A percentile compares a stretch with the other conserved stretches of the same genome.
These are phyloP conservation scores for Lycium ferocissimum DNA, from an alignment of 257 asterid species.

Conservation along the genomic window DNA sequence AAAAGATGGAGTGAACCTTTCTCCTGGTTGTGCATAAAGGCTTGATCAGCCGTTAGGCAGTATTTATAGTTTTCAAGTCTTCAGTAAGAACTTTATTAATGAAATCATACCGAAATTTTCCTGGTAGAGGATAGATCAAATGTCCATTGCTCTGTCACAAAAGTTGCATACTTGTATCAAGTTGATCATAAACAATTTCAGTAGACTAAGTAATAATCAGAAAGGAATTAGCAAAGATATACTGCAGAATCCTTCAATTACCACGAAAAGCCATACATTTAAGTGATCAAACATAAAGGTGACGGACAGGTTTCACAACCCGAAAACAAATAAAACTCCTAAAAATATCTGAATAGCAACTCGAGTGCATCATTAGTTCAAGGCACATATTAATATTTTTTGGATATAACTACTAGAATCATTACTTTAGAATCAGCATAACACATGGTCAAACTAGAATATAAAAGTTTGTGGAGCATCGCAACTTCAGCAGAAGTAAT, in stretches of 20 bases:
- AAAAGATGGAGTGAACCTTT: no score
- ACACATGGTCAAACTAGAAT: neutral
- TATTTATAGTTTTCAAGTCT: no score
- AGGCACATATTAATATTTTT: neutral
- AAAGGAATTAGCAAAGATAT: neutral
- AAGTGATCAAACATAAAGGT: neutral
- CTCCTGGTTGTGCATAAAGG: no score
- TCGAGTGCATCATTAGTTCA: neutral
- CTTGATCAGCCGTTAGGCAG: no score
- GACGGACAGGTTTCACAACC: neutral
- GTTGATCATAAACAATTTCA: no score
- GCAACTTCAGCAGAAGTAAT: neutral
- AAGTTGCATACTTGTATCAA: no score
- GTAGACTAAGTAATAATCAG: neutral
- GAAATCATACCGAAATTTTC: neutral
- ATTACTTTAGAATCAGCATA: neutral
- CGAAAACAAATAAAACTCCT: neutral
- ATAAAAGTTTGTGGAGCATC: neutral
- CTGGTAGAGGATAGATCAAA: neutral
- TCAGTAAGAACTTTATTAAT: no score
- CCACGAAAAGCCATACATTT: neutral
- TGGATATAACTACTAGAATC: neutral
- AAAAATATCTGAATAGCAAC: neutral
- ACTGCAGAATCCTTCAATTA: no score
- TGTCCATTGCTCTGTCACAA: no score